Evolutionary conservation across 768 basidiomycete genomes (phyloP).

Genomic region (Tricholoma matsutake): DNA sequence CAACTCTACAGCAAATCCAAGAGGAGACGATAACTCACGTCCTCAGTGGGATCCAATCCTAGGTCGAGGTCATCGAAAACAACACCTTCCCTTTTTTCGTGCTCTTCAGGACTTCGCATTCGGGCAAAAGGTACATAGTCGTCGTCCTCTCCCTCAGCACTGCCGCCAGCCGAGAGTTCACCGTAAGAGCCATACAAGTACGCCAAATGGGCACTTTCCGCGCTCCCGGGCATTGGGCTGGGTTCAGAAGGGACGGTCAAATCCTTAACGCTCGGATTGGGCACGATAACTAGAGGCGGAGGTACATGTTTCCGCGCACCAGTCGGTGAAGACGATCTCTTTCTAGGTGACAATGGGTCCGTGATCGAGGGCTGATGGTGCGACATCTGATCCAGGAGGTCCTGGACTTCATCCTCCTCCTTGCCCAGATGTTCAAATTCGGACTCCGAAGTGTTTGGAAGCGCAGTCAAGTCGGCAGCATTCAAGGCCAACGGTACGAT

Average conservation of each 20-base stretch:
- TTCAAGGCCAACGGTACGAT: conserved; percentile 53
- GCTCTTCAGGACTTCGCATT: conserved; percentile 34
- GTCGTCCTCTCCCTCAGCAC: conserved; percentile 34
- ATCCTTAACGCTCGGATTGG: conserved; percentile 29
- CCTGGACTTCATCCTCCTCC: conserved; percentile 41
- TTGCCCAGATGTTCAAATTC: conserved; percentile 30
- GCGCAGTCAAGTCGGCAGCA: conserved; percentile 32
- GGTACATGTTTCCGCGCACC: conserved; percentile 44
- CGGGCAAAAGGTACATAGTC: conserved; percentile 37
- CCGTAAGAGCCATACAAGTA: conserved; percentile 39
- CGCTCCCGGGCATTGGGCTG: conserved; percentile 35
- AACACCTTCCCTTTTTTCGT: conserved; percentile 46
- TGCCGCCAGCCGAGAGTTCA: conserved; percentile 2
- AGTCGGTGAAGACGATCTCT: conserved; percentile 31
- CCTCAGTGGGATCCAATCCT: conserved; percentile 43
- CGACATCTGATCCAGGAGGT: conserved; percentile 39
- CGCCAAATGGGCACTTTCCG: conserved; percentile 38
- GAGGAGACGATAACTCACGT: conserved; percentile 30
- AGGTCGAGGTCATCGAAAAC: conserved; percentile 52
- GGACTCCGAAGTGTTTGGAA: conserved; percentile 22
- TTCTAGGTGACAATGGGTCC: conserved; percentile 34
- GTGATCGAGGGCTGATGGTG: conserved; percentile 30
- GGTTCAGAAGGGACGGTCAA: conserved; percentile 32
- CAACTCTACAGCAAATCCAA: background rate
- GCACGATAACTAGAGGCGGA: conserved; percentile 53